Conservation (phyloP, 2,329 filamentous ascomycete species). For the Monosporascus sp. region DNA sequence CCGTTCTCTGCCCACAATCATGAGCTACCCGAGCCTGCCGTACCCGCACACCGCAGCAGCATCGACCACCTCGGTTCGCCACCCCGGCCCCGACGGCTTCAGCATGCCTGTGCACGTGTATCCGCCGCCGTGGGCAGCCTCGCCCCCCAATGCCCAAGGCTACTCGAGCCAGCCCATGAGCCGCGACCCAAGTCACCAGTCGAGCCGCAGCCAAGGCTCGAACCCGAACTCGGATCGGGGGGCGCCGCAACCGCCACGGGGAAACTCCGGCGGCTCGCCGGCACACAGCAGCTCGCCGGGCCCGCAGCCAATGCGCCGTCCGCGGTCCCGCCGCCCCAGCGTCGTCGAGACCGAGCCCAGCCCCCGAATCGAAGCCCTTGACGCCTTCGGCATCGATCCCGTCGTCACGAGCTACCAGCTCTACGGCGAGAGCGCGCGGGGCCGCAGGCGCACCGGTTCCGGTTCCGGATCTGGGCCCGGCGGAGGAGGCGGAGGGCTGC, state of each 20-base stretch:
- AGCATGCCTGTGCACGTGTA: constrained; percentile 15
- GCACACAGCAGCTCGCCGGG: constrained; percentile 16
- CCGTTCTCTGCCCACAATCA: constrained; percentile 16
- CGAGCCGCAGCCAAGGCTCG: constrained; percentile 24
- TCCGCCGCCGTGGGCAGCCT: constrained; percentile 16
- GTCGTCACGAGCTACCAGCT: constrained; percentile 24
- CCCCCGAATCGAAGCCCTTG: constrained; percentile 24
- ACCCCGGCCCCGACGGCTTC: constrained; percentile 11
- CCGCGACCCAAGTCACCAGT: constrained; percentile 37
- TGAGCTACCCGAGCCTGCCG: constrained; percentile 11
- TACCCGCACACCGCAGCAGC: constrained; percentile 12
- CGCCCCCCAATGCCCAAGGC: constrained; percentile 22
- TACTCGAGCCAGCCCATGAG: constrained; percentile 48
- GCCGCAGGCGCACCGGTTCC: constrained; percentile 7
- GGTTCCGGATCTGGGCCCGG: background rate
- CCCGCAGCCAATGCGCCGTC: constrained; percentile 20
- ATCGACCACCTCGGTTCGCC: background rate
- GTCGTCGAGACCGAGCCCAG: constrained; percentile 41
- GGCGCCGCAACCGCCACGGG: background rate
- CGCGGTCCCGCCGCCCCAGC: constrained; percentile 28
- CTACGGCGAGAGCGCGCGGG: constrained; percentile 13
- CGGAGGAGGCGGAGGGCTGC: background rate
- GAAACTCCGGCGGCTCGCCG: constrained; percentile 1
- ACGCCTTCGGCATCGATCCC: constrained; percentile 9
- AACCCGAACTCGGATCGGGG: constrained; percentile 5